phyloP scores from a whole-genome alignment of 1,139 yeast species.

The Hanseniaspora gamundiae region DNA sequence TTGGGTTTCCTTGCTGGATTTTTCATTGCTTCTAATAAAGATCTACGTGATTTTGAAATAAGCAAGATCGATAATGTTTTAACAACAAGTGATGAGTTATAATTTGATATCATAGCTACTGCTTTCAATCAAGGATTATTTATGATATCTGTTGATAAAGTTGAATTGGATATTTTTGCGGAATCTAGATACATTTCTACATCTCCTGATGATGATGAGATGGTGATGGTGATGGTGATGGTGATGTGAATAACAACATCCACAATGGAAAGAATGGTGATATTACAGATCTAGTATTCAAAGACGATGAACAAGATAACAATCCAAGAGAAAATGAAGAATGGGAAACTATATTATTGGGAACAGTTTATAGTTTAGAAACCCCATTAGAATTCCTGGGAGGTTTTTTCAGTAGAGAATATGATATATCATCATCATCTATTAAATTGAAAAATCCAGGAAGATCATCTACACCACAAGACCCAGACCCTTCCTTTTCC shows the following conservation, averaged over 20 bases:
- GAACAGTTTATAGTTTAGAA: conserved; percentile 55
- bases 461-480: conserved; percentile 19
- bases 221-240: conserved; percentile 13
- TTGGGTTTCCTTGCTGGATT: conserved; percentile 77
- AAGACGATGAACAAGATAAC: conserved; percentile 14
- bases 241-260: conserved; percentile 9
- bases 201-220: conserved; percentile 2
- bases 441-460: conserved; percentile 72
- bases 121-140: conserved; percentile 85
- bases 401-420: conserved; percentile 56
- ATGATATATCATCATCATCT: conserved; percentile 48
- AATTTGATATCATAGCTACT: conserved; percentile 64
- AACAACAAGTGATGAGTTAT: conserved; percentile 73
- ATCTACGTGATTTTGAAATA: conserved; percentile 55
- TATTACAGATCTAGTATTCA: neutral
- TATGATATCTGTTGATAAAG: conserved; percentile 49
- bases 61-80: conserved; percentile 54
- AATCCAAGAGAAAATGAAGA: neutral
- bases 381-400: conserved; percentile 68
- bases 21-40: conserved; percentile 76
- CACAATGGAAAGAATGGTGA: neutral
- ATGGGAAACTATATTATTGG: conserved; percentile 59
- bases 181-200: conserved; percentile 41
- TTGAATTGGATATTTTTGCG: conserved; percentile 81
- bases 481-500: conserved; percentile 14